phyloP scores from a whole-genome alignment of 768 basidiomycete genomes.

The Podaxis carcinomalis region DNA sequence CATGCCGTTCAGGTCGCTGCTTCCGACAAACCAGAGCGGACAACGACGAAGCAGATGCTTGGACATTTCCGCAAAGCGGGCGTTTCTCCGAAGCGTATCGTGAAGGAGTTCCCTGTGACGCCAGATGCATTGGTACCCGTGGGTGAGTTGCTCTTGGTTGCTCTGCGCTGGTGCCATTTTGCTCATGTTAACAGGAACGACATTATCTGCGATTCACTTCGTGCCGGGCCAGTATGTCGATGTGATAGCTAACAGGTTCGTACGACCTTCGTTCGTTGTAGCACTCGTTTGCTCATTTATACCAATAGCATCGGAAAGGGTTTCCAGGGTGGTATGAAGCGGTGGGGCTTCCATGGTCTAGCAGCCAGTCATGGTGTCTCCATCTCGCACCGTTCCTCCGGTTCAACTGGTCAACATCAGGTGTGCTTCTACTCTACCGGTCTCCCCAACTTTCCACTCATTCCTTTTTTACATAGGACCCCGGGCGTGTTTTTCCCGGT shows the following conservation, averaged over 20 bases:
- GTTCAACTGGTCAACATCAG: conserved; percentile 94
- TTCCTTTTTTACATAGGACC: conserved; percentile 55
- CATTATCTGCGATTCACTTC: conserved; percentile 87
- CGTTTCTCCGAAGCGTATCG: conserved; percentile 76
- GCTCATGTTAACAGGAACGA: conserved; percentile 57
- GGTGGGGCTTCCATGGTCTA: conserved; percentile 89
- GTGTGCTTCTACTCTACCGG: conserved; percentile 34
- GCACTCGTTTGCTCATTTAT: neutral
- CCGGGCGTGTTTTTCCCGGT: conserved; percentile 93
- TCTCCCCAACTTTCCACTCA: neutral
- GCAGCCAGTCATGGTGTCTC: conserved; percentile 96
- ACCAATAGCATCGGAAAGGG: conserved; percentile 86
- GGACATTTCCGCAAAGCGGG: conserved; percentile 87
- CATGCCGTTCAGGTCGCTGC: conserved; percentile 95
- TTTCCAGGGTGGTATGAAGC: conserved; percentile 95
- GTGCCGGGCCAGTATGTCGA: conserved; percentile 97
- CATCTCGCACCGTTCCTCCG: conserved; percentile 86
- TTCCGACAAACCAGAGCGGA: conserved; percentile 67
- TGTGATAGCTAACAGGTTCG: conserved; percentile 86
- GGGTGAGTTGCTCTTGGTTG: conserved; percentile 47
- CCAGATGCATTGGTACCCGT: conserved; percentile 86
- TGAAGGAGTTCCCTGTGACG: conserved; percentile 87
- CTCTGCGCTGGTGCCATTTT: neutral
- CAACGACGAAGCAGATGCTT: conserved; percentile 72
- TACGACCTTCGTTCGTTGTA: conserved; percentile 15